These are phyloP conservation scores for Bisporella sp. DNA, from an alignment of 2,329 filamentous ascomycete genomes.

Conservation along the genomic window DNA sequence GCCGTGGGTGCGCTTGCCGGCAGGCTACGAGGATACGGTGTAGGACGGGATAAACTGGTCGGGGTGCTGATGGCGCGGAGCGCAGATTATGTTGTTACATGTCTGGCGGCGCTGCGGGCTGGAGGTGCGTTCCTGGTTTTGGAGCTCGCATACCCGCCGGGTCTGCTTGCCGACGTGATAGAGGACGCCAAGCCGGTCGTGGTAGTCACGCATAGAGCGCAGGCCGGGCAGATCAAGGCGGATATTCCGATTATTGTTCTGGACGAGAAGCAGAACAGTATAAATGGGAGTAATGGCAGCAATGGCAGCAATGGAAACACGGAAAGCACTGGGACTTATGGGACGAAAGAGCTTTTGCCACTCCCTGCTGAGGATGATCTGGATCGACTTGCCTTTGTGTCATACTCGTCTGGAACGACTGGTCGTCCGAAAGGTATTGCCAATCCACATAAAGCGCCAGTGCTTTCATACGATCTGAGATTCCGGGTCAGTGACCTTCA, in stretches of 20 bases:
- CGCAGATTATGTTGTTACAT: constrained; percentile 73
- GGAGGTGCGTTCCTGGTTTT: constrained; percentile 76
- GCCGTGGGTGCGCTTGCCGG: constrained; percentile 59
- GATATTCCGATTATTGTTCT: constrained; percentile 58
- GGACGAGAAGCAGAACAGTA: constrained; percentile 37
- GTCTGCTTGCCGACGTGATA: constrained; percentile 67
- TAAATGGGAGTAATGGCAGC: neutral
- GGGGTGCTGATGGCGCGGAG: constrained; percentile 70
- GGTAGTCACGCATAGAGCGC: constrained; percentile 59
- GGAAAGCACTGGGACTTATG: neutral
- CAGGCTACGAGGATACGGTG: constrained; percentile 58
- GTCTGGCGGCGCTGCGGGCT: constrained; percentile 68
- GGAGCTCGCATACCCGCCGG: constrained; percentile 71
- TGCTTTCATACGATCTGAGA: constrained; percentile 66
- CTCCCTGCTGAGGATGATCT: constrained; percentile 60
- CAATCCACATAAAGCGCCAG: constrained; percentile 68
- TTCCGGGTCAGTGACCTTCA: constrained; percentile 63
- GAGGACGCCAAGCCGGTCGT: constrained; percentile 67
- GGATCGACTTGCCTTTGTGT: constrained; percentile 71
- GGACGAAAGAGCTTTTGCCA: constrained; percentile 38
- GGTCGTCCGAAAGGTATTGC: constrained; percentile 78
- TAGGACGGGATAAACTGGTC: constrained; percentile 66
- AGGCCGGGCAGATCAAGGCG: constrained; percentile 58
- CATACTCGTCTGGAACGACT: constrained; percentile 81
- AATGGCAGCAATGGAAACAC: too few species aligned